Evolutionary conservation across 2,329 filamentous ascomycete species (phyloP).

Genomic region (Neofusicoccum laricinum): DNA sequence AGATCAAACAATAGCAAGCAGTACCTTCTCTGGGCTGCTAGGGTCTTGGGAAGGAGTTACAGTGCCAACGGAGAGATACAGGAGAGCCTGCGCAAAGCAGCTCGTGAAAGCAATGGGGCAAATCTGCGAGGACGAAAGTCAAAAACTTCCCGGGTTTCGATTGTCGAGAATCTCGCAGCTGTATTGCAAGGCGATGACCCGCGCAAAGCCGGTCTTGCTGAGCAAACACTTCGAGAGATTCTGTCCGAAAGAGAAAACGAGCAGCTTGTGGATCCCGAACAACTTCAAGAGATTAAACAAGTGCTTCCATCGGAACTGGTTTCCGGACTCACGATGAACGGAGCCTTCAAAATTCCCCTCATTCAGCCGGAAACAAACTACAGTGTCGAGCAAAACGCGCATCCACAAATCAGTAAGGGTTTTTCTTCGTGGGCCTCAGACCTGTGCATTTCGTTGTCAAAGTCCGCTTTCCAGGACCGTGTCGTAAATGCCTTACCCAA

Average conservation of each 20-base stretch:
- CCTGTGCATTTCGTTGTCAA: constrained; percentile 57
- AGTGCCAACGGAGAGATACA: constrained; percentile 19
- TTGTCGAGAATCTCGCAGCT: constrained; percentile 36
- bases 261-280: constrained; percentile 17
- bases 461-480: constrained; percentile 56
- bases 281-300: constrained; percentile 28
- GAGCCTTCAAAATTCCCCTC: constrained; percentile 20
- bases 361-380: constrained; percentile 14
- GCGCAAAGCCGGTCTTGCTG: constrained; percentile 43
- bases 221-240: constrained; percentile 35
- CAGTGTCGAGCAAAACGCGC: constrained; percentile 22
- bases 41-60: constrained; percentile 76
- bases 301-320: constrained; percentile 30
- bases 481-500: constrained; percentile 67
- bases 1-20: constrained; percentile 60
- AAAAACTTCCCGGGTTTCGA: constrained; percentile 19
- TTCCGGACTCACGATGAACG: constrained; percentile 26
- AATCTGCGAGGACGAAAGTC: neutral
- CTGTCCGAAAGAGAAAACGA: constrained; percentile 26
- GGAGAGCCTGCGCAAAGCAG: neutral
- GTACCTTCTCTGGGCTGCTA: constrained; percentile 82
- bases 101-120: neutral
- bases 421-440: constrained; percentile 57
- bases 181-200: constrained; percentile 39
- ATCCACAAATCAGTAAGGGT: constrained; percentile 21